A percentile compares a stretch with the other conserved stretches of the same genome.
Conservation (phyloP, 2,329 filamentous ascomycete species). For the Arthrobotrys iridis region DNA sequence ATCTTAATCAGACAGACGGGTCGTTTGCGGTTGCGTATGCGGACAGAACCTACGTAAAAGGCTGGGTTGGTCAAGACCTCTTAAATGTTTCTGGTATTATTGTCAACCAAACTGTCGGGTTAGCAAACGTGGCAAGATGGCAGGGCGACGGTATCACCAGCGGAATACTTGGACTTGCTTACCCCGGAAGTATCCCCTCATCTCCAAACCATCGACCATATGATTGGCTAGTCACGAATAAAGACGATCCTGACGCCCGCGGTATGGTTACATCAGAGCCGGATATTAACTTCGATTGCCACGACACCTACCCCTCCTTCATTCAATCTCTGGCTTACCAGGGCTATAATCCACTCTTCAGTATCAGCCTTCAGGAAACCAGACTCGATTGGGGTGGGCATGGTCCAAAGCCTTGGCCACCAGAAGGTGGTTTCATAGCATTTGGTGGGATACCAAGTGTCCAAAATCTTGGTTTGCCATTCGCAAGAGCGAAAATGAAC, state of each 20-base stretch:
- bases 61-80: conserved; percentile 34
- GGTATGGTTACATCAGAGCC: not conserved
- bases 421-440: conserved; percentile 7
- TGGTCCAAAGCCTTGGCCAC: not conserved
- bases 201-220: conserved; percentile 18
- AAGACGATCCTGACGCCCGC: not conserved
- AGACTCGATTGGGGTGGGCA: not conserved
- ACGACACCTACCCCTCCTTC: conserved; percentile 35
- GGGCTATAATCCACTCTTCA: conserved; percentile 31
- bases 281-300: conserved; percentile 26
- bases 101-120: conserved; percentile 28
- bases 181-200: conserved; percentile 40
- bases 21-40: conserved; percentile 16
- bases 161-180: conserved; percentile 43
- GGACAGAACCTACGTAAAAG: not conserved
- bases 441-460: conserved; percentile 39
- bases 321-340: conserved; percentile 21
- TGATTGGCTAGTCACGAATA: conserved; percentile 5
- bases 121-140: not conserved
- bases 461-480: conserved; percentile 25
- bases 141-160: conserved; percentile 11
- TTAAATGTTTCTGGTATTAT: conserved; percentile 18
- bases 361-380: conserved; percentile 6
- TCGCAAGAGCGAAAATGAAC: conserved; percentile 33
- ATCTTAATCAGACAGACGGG: not conserved